Evolutionary conservation across 306 rosid genomes (phyloP), one percentile per base, ranked within the genome.

Genomic region (Ammopiptanthus mongolicus): DNA sequence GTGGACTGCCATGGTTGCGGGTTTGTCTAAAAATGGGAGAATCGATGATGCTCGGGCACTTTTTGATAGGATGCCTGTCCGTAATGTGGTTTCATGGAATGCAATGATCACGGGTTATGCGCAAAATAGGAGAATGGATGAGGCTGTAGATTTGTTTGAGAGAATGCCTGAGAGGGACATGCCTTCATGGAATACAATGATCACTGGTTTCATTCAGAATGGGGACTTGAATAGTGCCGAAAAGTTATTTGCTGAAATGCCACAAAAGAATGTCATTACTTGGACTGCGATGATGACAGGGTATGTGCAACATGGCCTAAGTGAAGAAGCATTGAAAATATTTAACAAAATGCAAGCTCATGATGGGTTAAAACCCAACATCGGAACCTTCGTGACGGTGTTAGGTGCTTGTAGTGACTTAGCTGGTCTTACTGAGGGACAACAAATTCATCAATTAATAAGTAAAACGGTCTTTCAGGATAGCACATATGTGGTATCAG

Each of bases 101-200:
- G 80, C 63, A 0, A 77, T 77, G 80, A 34, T 82, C 44, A 19
- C 78, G n/a, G 0, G 88, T 57, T 84, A 84, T 84, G 81, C 78
- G 0, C 83, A 78, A 50, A 84, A 84, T 62, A 28, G 73, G 48
- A 84, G 78, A 65, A 63, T 84, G 57, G 79, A 78, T 57, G 85
- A 84, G 69, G 88, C 85, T 62, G 23, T 81, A 2, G 65, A 77
- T 25, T 56, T 84, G 81, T 81, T 84, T 57, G 73, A 81, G 73
- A 77, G 76, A 34, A 84, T 84, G 85, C 88, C 83, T 0, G 79
- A 77, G 66, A 71, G 88, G 58, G 85, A 84, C 55, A 77, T 70
- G 53, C 76, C 88, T 77, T 84, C 88, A 0, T 84, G 88, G 88
- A 84, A 84, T 84, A 77, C 85, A n/a, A 56, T 84, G 85, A 73